Evolutionary conservation across 2,329 filamentous ascomycete genomes (phyloP).

Genomic region (Aureobasidium musti): DNA sequence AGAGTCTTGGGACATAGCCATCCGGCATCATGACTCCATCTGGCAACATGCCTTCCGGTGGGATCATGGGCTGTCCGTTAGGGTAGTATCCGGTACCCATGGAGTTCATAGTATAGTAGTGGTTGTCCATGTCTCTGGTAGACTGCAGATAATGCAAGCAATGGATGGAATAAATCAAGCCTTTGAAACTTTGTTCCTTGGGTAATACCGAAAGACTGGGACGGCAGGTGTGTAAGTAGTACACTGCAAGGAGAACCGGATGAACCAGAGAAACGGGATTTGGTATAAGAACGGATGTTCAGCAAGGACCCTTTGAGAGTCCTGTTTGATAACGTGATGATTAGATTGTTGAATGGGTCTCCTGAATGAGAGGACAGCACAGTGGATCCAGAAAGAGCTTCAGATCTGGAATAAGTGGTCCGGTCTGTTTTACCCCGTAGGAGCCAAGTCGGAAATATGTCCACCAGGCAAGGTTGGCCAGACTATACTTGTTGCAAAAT

Average conservation of each 20-base stretch:
- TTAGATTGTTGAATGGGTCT: slow-evolving; percentile 8
- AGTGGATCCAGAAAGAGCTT: slow-evolving; percentile 23
- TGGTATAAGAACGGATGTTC: background rate
- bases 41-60: slow-evolving; percentile 8
- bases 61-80: slow-evolving; percentile 35
- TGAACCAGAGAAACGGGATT: slow-evolving; percentile 1
- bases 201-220: background rate
- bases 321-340: background rate
- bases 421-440: background rate
- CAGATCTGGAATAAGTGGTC: slow-evolving; percentile 13
- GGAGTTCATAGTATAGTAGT: slow-evolving; percentile 35
- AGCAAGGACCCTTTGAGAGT: background rate
- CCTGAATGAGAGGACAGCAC: slow-evolving; percentile 25
- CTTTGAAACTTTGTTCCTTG: background rate
- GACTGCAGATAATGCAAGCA: background rate
- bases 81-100: slow-evolving; percentile 38
- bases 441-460: slow-evolving; percentile 12
- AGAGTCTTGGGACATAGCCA: slow-evolving; percentile 34
- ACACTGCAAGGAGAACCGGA: slow-evolving; percentile 12
- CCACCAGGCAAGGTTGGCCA: slow-evolving; percentile 10
- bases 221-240: slow-evolving; percentile 6
- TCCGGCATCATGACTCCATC: slow-evolving; percentile 38
- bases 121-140: slow-evolving; percentile 31
- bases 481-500: slow-evolving; percentile 24
- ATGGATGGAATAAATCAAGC: background rate